Evolutionary conservation across 2,329 filamentous ascomycete species (phyloP), one percentile per base, ranked within the genome.

Genomic region (Talaromyces sp.): DNA sequence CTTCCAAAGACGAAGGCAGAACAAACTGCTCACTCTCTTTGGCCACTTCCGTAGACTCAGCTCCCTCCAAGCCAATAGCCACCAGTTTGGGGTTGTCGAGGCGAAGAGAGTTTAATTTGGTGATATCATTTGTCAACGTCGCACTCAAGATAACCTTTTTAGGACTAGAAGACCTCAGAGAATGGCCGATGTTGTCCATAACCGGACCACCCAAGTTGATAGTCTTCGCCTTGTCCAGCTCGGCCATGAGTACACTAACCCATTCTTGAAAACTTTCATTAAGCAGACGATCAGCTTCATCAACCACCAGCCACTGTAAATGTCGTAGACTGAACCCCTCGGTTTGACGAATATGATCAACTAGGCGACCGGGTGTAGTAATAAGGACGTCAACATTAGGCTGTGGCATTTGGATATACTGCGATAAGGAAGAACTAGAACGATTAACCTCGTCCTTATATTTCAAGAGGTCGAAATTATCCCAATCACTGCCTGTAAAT

Each of bases 231-330:
- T 80, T 78, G 16, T 87, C 84, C 70, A 85, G 67, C 2, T 80
- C 79, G 27, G 75, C 74, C 69, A 91, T 88, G 6, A 95, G 85
- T 0, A 88, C 78, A 47, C 87, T 85, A 3, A 96, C 81, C 93
- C 93, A 97, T 69, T 94, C 90, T 72, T 97, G 93, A 75, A 95
- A 97, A 70, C 90, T 93, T 73, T 98, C 91, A 51, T 93, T 89
- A 5, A 98, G 83, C 12, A 98, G 80, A 71, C 95, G 92, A 75
- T 98, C 94, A 10, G 94, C 95, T 76, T 98, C 94, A 69, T 98
- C 94, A 53, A 97, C 89, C 2, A 97, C 86, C 0, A 98, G 81
- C 92, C 93, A 98, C 64, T 90, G 86, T 4, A 97, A 81, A 71
- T 90, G 83, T 61, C 89, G 85, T 27, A 98, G 81, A 0, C 83